Percentiles rank a stretch among this genome's conserved stretches.
Conservation (phyloP, 1,139 yeast genomes). For the Sugiyamaella pinicola region DNA sequence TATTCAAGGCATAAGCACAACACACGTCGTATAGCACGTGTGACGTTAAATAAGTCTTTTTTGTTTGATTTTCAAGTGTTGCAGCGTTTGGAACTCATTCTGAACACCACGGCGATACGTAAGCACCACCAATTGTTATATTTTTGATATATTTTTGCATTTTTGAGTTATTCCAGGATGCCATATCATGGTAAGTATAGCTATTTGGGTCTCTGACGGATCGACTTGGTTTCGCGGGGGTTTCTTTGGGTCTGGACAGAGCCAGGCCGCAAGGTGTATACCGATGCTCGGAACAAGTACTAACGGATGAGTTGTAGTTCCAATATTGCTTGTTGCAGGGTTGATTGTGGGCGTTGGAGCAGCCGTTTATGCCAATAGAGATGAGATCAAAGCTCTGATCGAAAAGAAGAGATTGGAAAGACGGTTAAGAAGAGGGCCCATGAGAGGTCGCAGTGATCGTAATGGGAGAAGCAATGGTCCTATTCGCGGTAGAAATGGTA, state of each 20-base stretch:
- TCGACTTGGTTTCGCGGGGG: too few relatives aligned
- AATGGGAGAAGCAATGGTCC: background rate
- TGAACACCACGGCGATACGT: too few relatives aligned
- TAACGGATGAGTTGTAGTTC: too few relatives aligned
- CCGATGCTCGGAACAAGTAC: too few relatives aligned
- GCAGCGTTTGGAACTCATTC: background rate
- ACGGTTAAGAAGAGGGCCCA: constrained; percentile 25
- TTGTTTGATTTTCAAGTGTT: too few relatives aligned
- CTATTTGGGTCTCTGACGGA: background rate
- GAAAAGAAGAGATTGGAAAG: constrained; percentile 31
- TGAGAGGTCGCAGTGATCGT: background rate
- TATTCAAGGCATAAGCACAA: too few relatives aligned
- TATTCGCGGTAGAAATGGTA: too few relatives aligned
- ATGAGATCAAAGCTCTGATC: constrained; percentile 30
- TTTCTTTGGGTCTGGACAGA: background rate
- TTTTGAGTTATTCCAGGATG: constrained; percentile 19
- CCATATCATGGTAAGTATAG: constrained; percentile 29
- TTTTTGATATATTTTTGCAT: background rate
- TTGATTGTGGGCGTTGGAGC: constrained; percentile 35
- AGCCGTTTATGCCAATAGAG: constrained; percentile 34
- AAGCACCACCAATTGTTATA: too few relatives aligned
- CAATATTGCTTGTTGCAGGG: constrained; percentile 34
- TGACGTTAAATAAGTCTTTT: too few relatives aligned
- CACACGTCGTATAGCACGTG: too few relatives aligned
- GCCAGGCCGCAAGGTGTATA: background rate